phyloP scores from a whole-genome alignment of 352 stramenopile genomes.

The Phytopythium sindhum region DNA sequence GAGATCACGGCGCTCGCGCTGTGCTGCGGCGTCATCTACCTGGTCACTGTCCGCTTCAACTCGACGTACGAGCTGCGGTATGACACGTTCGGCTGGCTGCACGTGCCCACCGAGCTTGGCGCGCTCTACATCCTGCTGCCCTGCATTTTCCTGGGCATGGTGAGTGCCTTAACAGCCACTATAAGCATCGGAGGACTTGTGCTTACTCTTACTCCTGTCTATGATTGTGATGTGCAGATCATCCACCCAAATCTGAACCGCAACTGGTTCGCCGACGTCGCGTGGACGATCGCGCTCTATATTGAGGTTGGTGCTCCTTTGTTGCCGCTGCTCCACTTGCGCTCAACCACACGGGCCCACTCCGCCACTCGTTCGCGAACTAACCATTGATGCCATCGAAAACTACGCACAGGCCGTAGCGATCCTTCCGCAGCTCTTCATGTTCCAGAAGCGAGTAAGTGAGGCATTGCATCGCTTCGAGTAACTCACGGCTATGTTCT shows the following conservation, averaged over 20 bases:
- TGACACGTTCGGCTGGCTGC: slow-evolving; percentile 94
- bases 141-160: slow-evolving; percentile 86
- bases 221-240: slow-evolving; percentile 45
- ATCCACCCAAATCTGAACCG: slow-evolving; percentile 96
- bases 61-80: slow-evolving; percentile 94
- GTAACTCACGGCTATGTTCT: background rate
- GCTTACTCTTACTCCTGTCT: slow-evolving; percentile 4
- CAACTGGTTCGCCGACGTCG: slow-evolving; percentile 95
- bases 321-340: background rate
- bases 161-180: slow-evolving; percentile 14
- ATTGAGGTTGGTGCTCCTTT: slow-evolving; percentile 72
- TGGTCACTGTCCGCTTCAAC: slow-evolving; percentile 93
- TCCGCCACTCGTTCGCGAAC: background rate
- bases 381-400: background rate
- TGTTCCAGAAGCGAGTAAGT: slow-evolving; percentile 97
- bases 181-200: background rate
- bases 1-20: slow-evolving; percentile 91
- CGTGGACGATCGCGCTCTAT: slow-evolving; percentile 99
- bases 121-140: slow-evolving; percentile 84
- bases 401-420: slow-evolving; percentile 61
- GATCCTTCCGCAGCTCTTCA: slow-evolving; percentile 98
- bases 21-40: slow-evolving; percentile 87
- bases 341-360: background rate
- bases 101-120: slow-evolving; percentile 80
- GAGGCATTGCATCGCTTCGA: background rate